phyloP scores from a whole-genome alignment of 106 monocot genomes.

The Dendrobium chrysotoxum region DNA sequence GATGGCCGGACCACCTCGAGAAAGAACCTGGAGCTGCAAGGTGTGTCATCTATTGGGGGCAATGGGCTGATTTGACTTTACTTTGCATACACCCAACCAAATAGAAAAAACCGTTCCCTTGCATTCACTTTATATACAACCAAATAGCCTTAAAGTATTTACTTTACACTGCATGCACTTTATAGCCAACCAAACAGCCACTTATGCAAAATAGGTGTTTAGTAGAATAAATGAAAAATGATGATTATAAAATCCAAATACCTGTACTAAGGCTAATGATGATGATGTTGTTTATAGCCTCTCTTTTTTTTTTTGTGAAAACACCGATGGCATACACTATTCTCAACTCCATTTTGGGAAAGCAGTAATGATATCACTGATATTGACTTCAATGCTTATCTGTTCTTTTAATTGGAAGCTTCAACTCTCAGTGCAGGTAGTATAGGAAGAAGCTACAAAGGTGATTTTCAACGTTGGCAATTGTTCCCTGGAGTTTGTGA shows the following conservation, averaged over 20 bases:
- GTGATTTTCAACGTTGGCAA: slow-evolving; percentile 70
- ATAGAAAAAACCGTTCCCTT: too few relatives aligned
- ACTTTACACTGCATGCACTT: too few relatives aligned
- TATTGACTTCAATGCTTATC: neutral
- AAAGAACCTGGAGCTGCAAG: too few relatives aligned
- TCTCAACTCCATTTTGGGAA: too few relatives aligned
- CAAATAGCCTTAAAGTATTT: too few relatives aligned
- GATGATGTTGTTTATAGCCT: neutral
- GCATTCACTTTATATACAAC: too few relatives aligned
- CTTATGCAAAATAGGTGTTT: too few relatives aligned
- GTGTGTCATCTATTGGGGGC: too few relatives aligned
- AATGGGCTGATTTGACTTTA: too few relatives aligned
- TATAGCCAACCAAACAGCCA: too few relatives aligned
- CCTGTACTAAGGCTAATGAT: neutral
- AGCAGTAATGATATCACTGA: neutral
- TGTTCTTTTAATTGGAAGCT: neutral
- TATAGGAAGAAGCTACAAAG: slow-evolving; percentile 70
- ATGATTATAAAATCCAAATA: neutral
- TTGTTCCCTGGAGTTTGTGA: slow-evolving; percentile 55
- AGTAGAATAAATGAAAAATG: neutral
- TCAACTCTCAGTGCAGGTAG: slow-evolving; percentile 50
- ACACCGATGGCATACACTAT: neutral
- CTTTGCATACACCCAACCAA: too few relatives aligned
- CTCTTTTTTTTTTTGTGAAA: neutral
- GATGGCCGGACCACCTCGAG: too few relatives aligned